Percentiles rank a stretch among this genome's conserved stretches.
These are phyloP conservation scores for Penicillium hordei DNA, from an alignment of 2,329 filamentous ascomycete genomes.

Conservation along the genomic window DNA sequence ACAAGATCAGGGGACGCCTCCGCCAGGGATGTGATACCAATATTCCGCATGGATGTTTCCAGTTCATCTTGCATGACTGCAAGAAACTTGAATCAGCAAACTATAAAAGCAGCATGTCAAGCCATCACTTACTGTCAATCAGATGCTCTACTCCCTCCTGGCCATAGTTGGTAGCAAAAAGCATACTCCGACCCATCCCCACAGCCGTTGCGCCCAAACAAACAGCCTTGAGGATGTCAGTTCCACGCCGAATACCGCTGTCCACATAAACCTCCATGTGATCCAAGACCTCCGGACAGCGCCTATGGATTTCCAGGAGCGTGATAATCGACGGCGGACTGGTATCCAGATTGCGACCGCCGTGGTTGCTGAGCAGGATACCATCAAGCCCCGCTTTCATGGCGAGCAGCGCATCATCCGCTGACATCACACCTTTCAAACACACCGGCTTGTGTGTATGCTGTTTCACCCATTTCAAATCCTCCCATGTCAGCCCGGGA, in stretches of 20 bases:
- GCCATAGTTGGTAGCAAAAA: constrained; percentile 56
- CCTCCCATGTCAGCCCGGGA: constrained; percentile 53
- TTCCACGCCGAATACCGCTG: constrained; percentile 54
- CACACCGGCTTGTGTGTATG: constrained; percentile 54
- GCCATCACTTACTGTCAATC: constrained; percentile 52
- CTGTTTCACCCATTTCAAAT: constrained; percentile 54
- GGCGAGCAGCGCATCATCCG: constrained; percentile 55
- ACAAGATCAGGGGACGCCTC: constrained; percentile 47
- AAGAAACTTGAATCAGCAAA: constrained; percentile 5
- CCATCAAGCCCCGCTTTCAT: constrained; percentile 53
- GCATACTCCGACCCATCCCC: constrained; percentile 54
- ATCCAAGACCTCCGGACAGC: constrained; percentile 52
- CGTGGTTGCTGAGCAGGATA: constrained; percentile 59
- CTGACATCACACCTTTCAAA: constrained; percentile 58
- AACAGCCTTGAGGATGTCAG: constrained; percentile 56
- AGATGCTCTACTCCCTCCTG: constrained; percentile 56
- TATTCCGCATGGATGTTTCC: constrained; percentile 50
- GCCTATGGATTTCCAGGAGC: constrained; percentile 53
- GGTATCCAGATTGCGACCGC: constrained; percentile 57
- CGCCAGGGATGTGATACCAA: constrained; percentile 47
- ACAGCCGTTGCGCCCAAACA: constrained; percentile 56
- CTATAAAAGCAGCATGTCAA: not conserved
- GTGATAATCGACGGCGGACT: constrained; percentile 52
- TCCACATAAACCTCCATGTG: constrained; percentile 56
- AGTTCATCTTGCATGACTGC: constrained; percentile 50